Evolutionary conservation across 192 early-diverging fungal species (phyloP).

Genomic region (Coemansia erecta): DNA sequence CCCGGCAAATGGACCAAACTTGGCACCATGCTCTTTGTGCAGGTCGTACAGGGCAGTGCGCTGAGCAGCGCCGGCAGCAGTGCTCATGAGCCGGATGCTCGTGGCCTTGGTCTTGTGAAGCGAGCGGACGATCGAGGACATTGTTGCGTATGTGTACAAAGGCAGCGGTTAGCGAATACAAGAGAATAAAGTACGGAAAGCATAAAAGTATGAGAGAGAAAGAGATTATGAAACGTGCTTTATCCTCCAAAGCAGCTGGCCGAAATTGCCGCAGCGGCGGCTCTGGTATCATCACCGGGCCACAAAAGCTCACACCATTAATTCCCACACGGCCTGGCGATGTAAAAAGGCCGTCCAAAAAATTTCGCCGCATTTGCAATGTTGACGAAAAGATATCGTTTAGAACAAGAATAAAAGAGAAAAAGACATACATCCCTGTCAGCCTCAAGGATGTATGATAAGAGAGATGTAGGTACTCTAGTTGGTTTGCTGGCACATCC

Average conservation of each 20-base stretch:
- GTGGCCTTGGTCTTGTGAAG: slow-evolving; percentile 9
- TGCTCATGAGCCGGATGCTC: slow-evolving; percentile 32
- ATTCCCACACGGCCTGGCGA: too few species aligned
- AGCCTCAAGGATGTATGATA: not conserved
- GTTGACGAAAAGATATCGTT: not conserved
- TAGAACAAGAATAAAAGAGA: not conserved
- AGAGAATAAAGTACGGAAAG: not conserved
- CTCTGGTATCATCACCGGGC: too few species aligned
- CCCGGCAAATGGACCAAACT: slow-evolving; percentile 98
- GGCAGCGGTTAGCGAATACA: not conserved
- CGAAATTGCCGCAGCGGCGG: too few species aligned
- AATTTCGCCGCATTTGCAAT: not conserved
- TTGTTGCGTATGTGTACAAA: not conserved
- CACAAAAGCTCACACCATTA: too few species aligned
- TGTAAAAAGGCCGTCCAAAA: too few species aligned
- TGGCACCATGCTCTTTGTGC: slow-evolving; percentile 87
- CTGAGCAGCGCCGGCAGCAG: slow-evolving; percentile 46
- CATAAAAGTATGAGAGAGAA: not conserved
- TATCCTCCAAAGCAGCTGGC: too few species aligned
- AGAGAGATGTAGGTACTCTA: slow-evolving; percentile 13
- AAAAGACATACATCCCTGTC: not conserved
- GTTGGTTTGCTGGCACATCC: slow-evolving; percentile 68
- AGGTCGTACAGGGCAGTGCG: slow-evolving; percentile 89
- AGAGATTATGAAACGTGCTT: too few species aligned
- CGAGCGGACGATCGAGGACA: slow-evolving; percentile 3